Evolutionary conservation across 257 asterid species (phyloP).

Genomic region (Solanum pennellii): DNA sequence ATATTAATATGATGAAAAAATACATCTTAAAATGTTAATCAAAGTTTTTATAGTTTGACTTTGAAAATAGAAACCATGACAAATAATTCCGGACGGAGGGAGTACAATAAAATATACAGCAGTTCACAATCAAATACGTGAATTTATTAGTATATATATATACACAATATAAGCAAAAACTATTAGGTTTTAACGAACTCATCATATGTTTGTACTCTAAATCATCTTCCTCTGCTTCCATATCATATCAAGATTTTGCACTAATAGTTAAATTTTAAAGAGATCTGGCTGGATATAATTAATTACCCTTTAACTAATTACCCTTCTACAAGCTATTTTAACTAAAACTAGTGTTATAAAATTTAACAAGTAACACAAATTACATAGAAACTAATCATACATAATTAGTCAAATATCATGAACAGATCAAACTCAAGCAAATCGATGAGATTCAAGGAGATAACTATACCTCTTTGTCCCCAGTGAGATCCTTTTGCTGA

Average conservation of each 20-base stretch:
- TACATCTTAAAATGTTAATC: no score
- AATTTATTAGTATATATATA: neutral
- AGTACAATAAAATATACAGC: neutral
- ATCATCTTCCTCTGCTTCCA: neutral
- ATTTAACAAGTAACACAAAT: neutral
- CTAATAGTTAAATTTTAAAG: neutral
- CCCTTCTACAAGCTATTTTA: no score
- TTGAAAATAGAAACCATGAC: no score
- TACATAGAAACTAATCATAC: neutral
- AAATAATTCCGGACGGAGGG: no score
- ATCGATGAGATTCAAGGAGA: neutral
- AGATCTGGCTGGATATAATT: neutral
- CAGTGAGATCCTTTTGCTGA: conserved; percentile 13
- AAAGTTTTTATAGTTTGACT: no score
- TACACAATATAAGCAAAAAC: neutral
- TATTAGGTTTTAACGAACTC: neutral
- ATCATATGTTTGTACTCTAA: neutral
- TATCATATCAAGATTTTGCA: neutral
- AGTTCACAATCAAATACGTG: neutral
- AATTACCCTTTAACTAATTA: no score
- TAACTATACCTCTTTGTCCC: conserved; percentile 11
- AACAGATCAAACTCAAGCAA: neutral
- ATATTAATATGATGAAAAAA: no score
- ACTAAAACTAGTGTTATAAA: neutral
- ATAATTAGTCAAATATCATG: neutral